phyloP scores from a whole-genome alignment of 805 yeast species.

The Candida qinlingensis region DNA sequence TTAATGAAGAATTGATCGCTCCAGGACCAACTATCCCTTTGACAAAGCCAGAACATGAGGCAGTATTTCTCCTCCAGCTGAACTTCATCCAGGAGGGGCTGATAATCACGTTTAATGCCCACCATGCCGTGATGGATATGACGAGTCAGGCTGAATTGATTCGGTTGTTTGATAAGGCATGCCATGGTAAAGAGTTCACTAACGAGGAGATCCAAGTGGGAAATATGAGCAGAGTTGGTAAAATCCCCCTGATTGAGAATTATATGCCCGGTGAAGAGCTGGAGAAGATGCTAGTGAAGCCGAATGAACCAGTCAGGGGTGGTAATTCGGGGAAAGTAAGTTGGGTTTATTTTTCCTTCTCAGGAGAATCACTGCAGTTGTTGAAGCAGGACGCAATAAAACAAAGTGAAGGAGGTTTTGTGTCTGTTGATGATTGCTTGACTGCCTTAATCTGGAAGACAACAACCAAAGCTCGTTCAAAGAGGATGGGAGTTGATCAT shows the following conservation, averaged over 20 bases:
- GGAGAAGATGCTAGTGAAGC: background rate
- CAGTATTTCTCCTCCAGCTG: background rate
- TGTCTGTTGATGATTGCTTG: background rate
- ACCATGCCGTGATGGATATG: slow-evolving; percentile 1
- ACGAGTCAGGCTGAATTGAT: background rate
- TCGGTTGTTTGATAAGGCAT: background rate
- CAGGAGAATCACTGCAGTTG: background rate
- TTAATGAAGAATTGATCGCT: background rate
- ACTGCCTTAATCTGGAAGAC: background rate
- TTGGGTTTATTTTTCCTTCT: background rate
- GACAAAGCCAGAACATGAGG: background rate
- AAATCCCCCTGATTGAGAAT: background rate
- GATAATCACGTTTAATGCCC: background rate
- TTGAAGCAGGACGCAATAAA: background rate
- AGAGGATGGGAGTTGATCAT: background rate
- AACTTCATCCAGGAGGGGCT: background rate
- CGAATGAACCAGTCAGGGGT: background rate
- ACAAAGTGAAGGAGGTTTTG: background rate
- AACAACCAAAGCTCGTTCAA: background rate
- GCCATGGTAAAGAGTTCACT: background rate
- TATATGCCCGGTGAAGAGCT: background rate
- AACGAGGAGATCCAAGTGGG: background rate
- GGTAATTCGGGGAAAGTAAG: background rate
- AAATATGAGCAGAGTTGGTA: background rate
- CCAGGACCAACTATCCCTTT: background rate